phyloP scores from a whole-genome alignment of 202 grass and related monocot genomes.

The Alloteropsis angusta region DNA sequence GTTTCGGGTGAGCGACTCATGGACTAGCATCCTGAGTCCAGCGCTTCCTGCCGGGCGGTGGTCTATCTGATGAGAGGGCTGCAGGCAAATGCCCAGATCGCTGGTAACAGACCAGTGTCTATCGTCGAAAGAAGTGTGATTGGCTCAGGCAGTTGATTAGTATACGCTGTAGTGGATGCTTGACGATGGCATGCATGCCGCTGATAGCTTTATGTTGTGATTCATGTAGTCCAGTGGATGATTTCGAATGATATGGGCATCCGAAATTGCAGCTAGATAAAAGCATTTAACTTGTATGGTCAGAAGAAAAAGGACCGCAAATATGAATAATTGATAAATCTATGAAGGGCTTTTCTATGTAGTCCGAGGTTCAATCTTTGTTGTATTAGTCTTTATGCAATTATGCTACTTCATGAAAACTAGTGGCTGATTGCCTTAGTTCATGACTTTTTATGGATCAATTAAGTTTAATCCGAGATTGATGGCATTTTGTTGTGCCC shows the following conservation, averaged over 20 bases:
- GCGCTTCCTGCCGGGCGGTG: background rate
- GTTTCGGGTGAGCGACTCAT: background rate
- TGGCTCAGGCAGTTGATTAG: background rate
- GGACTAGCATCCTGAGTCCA: background rate
- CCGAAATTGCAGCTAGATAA: background rate
- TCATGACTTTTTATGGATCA: background rate
- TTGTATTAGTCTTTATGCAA: background rate
- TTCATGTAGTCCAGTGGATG: background rate
- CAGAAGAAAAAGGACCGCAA: background rate
- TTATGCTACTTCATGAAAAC: background rate
- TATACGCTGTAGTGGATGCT: background rate
- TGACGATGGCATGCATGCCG: background rate
- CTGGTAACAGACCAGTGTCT: background rate
- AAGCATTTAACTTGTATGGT: too few relatives aligned
- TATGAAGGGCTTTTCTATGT: background rate
- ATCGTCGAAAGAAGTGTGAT: background rate
- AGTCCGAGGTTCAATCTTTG: background rate
- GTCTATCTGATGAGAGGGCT: background rate
- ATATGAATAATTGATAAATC: background rate
- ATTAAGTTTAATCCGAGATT: background rate
- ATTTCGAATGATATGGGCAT: background rate
- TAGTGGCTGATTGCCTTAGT: background rate
- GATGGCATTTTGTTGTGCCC: background rate
- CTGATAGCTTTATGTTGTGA: background rate
- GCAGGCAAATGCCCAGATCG: background rate